Evolutionary conservation across 331 rosid species (phyloP).

Genomic region (Rhamnella rubrinervis): DNA sequence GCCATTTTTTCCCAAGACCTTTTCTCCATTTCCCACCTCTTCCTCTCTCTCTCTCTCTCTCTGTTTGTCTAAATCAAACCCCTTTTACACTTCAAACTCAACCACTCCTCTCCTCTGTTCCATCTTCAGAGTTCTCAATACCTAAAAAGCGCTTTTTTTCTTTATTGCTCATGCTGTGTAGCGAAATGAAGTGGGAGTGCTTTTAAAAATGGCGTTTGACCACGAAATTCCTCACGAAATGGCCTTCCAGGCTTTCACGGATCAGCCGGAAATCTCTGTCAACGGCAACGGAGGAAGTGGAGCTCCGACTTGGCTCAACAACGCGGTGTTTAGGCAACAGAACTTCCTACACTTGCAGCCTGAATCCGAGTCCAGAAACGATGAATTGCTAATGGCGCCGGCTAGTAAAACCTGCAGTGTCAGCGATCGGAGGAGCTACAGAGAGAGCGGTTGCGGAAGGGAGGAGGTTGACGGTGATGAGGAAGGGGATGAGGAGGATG

Average conservation of each 20-base stretch:
- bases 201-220: conserved; percentile 26
- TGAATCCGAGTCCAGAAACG: conserved; percentile 57
- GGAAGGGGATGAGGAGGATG: conserved; percentile 34
- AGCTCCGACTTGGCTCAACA: conserved; percentile 90
- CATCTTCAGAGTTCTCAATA: not conserved
- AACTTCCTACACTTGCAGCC: conserved; percentile 70
- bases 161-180: not conserved
- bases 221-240: conserved; percentile 28
- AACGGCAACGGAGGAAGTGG: conserved; percentile 2
- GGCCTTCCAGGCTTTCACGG: conserved; percentile 28
- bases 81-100: not conserved
- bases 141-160: not conserved
- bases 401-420: conserved; percentile 25
- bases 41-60: too few relatives aligned
- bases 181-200: not conserved
- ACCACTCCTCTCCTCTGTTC: not conserved
- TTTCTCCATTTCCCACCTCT: not conserved
- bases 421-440: conserved; percentile 14
- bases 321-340: conserved; percentile 48
- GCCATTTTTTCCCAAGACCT: not conserved
- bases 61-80: not conserved
- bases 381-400: conserved; percentile 32
- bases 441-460: not conserved
- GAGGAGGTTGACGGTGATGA: conserved; percentile 13
- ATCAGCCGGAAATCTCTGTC: conserved; percentile 20